Conservation (phyloP, 2,329 filamentous ascomycete species). For the Beauveria varroae region DNA sequence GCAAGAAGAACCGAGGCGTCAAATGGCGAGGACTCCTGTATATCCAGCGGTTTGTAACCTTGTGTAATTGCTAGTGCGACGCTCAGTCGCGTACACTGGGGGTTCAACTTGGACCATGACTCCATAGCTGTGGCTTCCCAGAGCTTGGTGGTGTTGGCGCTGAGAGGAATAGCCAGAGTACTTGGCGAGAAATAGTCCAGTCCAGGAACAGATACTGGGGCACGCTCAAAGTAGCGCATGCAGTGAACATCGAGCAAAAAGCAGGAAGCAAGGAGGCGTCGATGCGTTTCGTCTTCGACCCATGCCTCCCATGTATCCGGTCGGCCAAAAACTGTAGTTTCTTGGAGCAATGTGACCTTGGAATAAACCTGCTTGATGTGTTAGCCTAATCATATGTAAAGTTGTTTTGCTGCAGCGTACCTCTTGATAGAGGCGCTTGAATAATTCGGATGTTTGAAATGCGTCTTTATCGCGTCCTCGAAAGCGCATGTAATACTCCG, state of each 20-base stretch:
- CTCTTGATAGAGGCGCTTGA: conserved; percentile 45
- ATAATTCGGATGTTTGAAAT: conserved; percentile 40
- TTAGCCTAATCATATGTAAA: conserved; percentile 1
- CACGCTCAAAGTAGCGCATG: conserved; percentile 47
- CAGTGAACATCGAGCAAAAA: conserved; percentile 51
- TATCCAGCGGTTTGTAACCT: conserved; percentile 26
- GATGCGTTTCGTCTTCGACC: conserved; percentile 44
- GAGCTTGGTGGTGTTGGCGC: conserved; percentile 33
- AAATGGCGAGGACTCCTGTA: conserved; percentile 28
- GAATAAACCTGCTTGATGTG: not conserved
- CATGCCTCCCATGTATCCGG: conserved; percentile 35
- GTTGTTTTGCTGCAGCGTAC: conserved; percentile 31
- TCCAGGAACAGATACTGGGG: conserved; percentile 24
- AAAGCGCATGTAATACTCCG: conserved; percentile 49
- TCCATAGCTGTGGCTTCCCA: conserved; percentile 42
- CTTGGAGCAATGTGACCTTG: not conserved
- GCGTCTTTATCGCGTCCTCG: conserved; percentile 41
- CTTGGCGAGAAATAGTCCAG: conserved; percentile 29
- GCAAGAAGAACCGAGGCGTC: conserved; percentile 35
- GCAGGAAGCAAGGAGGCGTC: conserved; percentile 48
- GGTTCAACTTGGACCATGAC: conserved; percentile 36
- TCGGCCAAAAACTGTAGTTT: not conserved
- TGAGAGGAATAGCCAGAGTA: conserved; percentile 38
- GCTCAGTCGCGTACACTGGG: conserved; percentile 18
- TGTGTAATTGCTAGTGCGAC: conserved; percentile 25